phyloP scores from a whole-genome alignment of 2,329 filamentous ascomycete species.

The Fusarium zealandicum region DNA sequence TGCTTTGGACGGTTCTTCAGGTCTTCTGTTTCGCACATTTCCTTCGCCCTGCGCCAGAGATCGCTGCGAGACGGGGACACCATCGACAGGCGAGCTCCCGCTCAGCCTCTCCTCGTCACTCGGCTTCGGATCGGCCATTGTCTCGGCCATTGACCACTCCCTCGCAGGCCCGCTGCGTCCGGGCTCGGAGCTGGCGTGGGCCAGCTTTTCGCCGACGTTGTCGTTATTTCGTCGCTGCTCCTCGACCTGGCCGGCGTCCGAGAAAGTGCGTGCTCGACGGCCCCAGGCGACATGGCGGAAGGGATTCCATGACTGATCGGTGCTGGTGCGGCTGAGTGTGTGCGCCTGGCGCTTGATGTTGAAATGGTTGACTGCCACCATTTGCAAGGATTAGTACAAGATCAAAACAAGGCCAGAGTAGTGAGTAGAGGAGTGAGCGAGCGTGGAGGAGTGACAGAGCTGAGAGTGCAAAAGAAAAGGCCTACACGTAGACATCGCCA shows the following conservation, averaged over 20 bases:
- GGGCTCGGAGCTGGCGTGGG: slow-evolving; percentile 48
- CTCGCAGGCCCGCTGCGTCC: slow-evolving; percentile 33
- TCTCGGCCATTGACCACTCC: slow-evolving; percentile 39
- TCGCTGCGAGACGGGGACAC: slow-evolving; percentile 27
- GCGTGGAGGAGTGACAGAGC: background rate
- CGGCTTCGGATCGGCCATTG: slow-evolving; percentile 30
- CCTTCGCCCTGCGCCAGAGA: slow-evolving; percentile 33
- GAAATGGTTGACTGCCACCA: slow-evolving; percentile 53
- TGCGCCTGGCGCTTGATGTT: slow-evolving; percentile 55
- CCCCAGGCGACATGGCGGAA: slow-evolving; percentile 54
- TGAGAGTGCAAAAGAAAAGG: slow-evolving; percentile 4
- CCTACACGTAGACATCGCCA: slow-evolving; percentile 37
- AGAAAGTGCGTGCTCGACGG: slow-evolving; percentile 32
- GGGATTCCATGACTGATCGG: slow-evolving; percentile 52
- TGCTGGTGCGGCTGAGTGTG: slow-evolving; percentile 49
- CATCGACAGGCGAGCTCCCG: slow-evolving; percentile 29
- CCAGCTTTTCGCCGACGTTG: slow-evolving; percentile 41
- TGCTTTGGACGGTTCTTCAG: slow-evolving; percentile 26
- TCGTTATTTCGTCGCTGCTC: slow-evolving; percentile 31
- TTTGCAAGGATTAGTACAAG: background rate
- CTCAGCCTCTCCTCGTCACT: slow-evolving; percentile 32
- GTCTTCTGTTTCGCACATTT: slow-evolving; percentile 44
- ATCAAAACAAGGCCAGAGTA: slow-evolving; percentile 4
- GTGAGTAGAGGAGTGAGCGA: background rate
- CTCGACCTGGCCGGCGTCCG: slow-evolving; percentile 46